These are phyloP conservation scores for Piromyces finnis DNA, from an alignment of 192 early-diverging fungal species.

Conservation along the genomic window DNA sequence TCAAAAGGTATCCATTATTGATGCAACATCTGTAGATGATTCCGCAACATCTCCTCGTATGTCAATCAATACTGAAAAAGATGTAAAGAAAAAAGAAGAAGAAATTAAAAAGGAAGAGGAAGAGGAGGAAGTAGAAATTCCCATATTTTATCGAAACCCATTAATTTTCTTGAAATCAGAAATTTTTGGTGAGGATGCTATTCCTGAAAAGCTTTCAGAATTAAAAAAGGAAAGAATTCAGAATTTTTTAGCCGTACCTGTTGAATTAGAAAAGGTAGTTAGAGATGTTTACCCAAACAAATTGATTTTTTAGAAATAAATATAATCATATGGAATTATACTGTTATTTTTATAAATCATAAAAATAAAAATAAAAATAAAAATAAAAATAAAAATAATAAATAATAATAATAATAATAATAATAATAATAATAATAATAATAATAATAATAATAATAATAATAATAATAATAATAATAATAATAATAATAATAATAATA, in stretches of 20 bases:
- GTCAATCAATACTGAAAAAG: background rate
- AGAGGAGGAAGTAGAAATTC: background rate
- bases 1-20: background rate
- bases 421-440: no score
- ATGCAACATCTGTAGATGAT: background rate
- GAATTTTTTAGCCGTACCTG: constrained; percentile 76
- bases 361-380: no score
- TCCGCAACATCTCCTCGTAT: background rate
- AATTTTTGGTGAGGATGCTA: background rate
- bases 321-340: no score
- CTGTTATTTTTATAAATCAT: no score
- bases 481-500: no score
- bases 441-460: no score
- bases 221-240: constrained; percentile 70
- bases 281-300: no score
- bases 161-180: background rate
- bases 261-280: constrained; percentile 67
- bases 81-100: background rate
- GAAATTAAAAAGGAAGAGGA: background rate
- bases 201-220: constrained; percentile 11
- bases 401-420: no score
- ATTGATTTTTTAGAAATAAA: no score
- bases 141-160: background rate
- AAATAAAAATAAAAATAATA: no score
- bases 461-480: no score